Base-by-base conservation (phyloP, 441 rosid species). In the Capsella rubella region DNA sequence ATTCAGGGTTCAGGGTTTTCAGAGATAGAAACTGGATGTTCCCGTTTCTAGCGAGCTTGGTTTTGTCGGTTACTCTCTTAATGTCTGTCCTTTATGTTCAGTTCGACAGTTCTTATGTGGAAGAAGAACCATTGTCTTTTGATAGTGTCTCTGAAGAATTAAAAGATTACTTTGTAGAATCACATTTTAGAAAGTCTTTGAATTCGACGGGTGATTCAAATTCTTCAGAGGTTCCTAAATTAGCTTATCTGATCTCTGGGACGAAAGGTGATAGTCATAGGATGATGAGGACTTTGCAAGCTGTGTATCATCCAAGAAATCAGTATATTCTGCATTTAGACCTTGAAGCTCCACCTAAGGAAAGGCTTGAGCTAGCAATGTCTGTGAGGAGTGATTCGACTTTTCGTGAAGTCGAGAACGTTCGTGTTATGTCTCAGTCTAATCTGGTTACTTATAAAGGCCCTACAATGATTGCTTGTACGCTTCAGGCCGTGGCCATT, bases 11-110 rank as follows among this genome's bases (percentile, higher is more conserved):
- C 71, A 90, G 95, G 82, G 75, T 82, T 65, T 91, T 86, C 55
- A 78, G 87, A 76, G 96, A 95, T 72, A 87, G 89, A 73, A 89
- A 86, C 81, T 95, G 99, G 98, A 82, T 89, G 37, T 64, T 91
- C 42, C 97, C 97, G 8, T 95, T 91, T 74, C 80, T 89, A 51
- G 87, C 95, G 1, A 93, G 95, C 87, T 77, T 93, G 74, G 85
- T 95, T 6, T 90, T 89, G 11, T 87, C 87, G 4, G 67, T 89
- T 68, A 90, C 90, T 69, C 84, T 95, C 77, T 70, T 89, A 14
- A 60, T 88, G 72, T 87, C 84, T 21, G 62, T 84, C 54, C 55
- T 76, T 70, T 85, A 84, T 67, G 75, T 85, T 76, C 43, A 67
- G 2, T 87, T 89, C 31, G 76, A 74, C 28, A 64, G 82, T 34